Base-by-base conservation (phyloP, 2,329 filamentous ascomycete species). In the Clarireedia homoeocarpa region DNA sequence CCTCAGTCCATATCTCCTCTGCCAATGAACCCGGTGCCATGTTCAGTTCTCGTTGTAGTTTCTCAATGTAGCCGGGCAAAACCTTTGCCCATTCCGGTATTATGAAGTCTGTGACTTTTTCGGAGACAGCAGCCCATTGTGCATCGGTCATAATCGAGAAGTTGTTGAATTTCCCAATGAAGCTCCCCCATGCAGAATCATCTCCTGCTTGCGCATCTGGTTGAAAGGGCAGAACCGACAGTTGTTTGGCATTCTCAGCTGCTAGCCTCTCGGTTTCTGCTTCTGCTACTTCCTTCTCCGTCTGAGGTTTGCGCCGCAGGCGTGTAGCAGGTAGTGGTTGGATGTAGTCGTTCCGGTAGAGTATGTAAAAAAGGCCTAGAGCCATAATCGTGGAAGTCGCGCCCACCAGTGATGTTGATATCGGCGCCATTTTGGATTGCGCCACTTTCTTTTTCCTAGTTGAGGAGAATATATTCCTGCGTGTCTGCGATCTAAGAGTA, bases 1-100 rank as follows among this genome's bases (percentile, higher is more conserved):
- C 90, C 65, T 97, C 92, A 61, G 79, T 77, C 94, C 94, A 97
- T 57, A 99, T 94, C 63, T 96, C 89, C 67, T 95, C 87, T 12
- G 92, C 90, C 44, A 99, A 75, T 0, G 91, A 95, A 1, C 91
- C 92, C 0, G 90, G 88, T 0, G 86, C 83, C 83, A 94, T 86
- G 36, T 89, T 94, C 15, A 96, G 77, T 72, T 97, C 92, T 23
- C 82, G 82, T 69, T 96, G 91, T 36, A 97, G 79, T 70, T 96
- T 96, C 58, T 82, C 79, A 55, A 95, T 75, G 54, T 89, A 90
- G 3, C 77, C 84, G 0, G 91, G 91, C 17, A 96, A 74, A 44
- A 82, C 69, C 61, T 83, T 86, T 36, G 87, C 84, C 92, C 92
- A 97, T 44, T 88, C 83, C 0, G 92, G 92, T 3, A 95, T 72